These are phyloP conservation scores for Talaromyces sp. DNA, from an alignment of 2,329 filamentous ascomycete genomes.

Conservation along the genomic window DNA sequence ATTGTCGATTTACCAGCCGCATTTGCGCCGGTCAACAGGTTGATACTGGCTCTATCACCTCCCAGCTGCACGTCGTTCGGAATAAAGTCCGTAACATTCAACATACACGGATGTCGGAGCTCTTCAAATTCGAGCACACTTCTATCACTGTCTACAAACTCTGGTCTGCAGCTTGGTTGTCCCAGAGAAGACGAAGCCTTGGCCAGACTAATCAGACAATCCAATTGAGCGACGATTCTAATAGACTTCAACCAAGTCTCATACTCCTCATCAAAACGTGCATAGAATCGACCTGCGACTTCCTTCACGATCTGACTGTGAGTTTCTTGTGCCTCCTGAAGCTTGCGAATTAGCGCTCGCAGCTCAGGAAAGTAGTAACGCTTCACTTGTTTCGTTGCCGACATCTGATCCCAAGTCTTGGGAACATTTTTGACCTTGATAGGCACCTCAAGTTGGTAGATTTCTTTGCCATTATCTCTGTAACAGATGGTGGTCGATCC, in stretches of 20 bases:
- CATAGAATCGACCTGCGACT: slow-evolving; percentile 77
- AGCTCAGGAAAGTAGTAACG: slow-evolving; percentile 90
- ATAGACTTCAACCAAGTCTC: slow-evolving; percentile 83
- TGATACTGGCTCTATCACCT: slow-evolving; percentile 76
- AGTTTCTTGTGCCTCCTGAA: slow-evolving; percentile 92
- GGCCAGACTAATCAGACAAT: slow-evolving; percentile 90
- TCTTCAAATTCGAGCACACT: slow-evolving; percentile 90
- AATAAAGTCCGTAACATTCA: slow-evolving; percentile 89
- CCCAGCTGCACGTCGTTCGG: slow-evolving; percentile 90
- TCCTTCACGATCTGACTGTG: slow-evolving; percentile 89
- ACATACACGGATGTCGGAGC: slow-evolving; percentile 91
- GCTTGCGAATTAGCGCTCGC: slow-evolving; percentile 73
- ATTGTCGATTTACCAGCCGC: slow-evolving; percentile 97
- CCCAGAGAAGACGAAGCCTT: slow-evolving; percentile 82
- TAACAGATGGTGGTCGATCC: slow-evolving; percentile 71
- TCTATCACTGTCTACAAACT: slow-evolving; percentile 80
- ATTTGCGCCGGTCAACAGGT: slow-evolving; percentile 90
- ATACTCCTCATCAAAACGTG: slow-evolving; percentile 84
- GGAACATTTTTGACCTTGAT: slow-evolving; percentile 78
- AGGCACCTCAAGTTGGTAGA: slow-evolving; percentile 91
- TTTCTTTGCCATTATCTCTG: slow-evolving; percentile 88
- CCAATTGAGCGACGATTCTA: slow-evolving; percentile 83
- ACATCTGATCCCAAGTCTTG: slow-evolving; percentile 92
- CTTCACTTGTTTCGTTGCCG: slow-evolving; percentile 82
- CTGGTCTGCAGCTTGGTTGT: slow-evolving; percentile 80